Evolutionary conservation across 768 basidiomycete species (phyloP).

Genomic region (Suillus spraguei): DNA sequence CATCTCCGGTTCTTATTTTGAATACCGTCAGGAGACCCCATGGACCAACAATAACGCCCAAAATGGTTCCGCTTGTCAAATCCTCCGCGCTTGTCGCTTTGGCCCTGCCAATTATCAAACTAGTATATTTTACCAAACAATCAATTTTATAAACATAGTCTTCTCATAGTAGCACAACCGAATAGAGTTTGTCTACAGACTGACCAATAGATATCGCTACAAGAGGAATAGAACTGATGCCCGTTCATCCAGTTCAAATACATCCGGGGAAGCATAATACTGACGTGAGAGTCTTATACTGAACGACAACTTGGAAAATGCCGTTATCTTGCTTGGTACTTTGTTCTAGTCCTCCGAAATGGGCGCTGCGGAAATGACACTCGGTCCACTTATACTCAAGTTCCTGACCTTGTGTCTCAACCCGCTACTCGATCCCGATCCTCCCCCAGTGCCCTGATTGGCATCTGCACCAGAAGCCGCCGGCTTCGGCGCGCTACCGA

Average conservation of each 20-base stretch:
- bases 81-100: slow-evolving; percentile 37
- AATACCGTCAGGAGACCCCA: slow-evolving; percentile 19
- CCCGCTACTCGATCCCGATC: slow-evolving; percentile 34
- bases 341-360: slow-evolving; percentile 26
- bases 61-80: slow-evolving; percentile 21
- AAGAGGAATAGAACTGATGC: slow-evolving; percentile 15
- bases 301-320: slow-evolving; percentile 15
- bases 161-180: slow-evolving; percentile 6
- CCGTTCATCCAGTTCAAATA: slow-evolving; percentile 5
- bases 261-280: slow-evolving; percentile 7
- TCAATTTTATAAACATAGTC: not conserved
- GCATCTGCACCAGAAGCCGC: slow-evolving; percentile 17
- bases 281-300: slow-evolving; percentile 28
- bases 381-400: slow-evolving; percentile 44
- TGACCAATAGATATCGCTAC: not conserved
- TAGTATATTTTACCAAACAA: not conserved
- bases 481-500: slow-evolving; percentile 19
- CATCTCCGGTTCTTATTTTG: slow-evolving; percentile 11
- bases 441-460: slow-evolving; percentile 20
- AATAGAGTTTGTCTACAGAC: not conserved
- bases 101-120: slow-evolving; percentile 27
- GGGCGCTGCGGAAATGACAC: slow-evolving; percentile 18
- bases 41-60: slow-evolving; percentile 25
- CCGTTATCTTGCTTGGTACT: slow-evolving; percentile 20
- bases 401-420: slow-evolving; percentile 52